Evolutionary conservation across 1,284 basidiomycete genomes (phyloP).

Genomic region (Puccinia coronata): DNA sequence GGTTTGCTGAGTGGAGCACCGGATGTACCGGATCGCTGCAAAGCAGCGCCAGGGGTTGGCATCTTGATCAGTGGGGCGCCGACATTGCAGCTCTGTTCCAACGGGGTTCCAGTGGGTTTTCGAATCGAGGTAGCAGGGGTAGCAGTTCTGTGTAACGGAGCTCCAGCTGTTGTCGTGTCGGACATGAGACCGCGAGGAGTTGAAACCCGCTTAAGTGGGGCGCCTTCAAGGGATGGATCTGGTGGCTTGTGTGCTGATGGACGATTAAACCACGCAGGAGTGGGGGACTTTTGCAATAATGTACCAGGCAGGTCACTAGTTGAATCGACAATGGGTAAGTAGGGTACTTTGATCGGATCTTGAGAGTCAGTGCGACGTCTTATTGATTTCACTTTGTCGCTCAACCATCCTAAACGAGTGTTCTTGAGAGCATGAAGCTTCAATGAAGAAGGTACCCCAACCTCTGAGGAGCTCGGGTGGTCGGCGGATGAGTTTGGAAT

Average conservation of each 20-base stretch:
- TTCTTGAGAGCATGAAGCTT: neutral
- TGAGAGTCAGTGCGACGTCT: neutral
- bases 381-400: neutral
- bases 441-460: neutral
- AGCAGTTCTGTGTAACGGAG: neutral
- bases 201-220: slow-evolving; percentile 2
- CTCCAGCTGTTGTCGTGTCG: neutral
- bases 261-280: neutral
- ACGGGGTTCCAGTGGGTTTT: neutral
- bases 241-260: neutral
- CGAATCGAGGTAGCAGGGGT: neutral
- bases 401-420: neutral
- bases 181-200: neutral
- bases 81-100: neutral
- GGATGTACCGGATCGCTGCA: neutral
- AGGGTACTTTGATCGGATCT: neutral
- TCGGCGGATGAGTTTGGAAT: neutral
- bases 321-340: neutral
- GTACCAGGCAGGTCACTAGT: neutral
- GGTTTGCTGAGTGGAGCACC: neutral
- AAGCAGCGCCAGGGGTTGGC: slow-evolving; percentile 2
- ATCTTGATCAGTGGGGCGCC: neutral
- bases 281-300: neutral
- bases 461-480: neutral
- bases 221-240: neutral